These are phyloP conservation scores for Sporothrix curviconia DNA, from an alignment of 2,329 filamentous ascomycete genomes.

Conservation along the genomic window DNA sequence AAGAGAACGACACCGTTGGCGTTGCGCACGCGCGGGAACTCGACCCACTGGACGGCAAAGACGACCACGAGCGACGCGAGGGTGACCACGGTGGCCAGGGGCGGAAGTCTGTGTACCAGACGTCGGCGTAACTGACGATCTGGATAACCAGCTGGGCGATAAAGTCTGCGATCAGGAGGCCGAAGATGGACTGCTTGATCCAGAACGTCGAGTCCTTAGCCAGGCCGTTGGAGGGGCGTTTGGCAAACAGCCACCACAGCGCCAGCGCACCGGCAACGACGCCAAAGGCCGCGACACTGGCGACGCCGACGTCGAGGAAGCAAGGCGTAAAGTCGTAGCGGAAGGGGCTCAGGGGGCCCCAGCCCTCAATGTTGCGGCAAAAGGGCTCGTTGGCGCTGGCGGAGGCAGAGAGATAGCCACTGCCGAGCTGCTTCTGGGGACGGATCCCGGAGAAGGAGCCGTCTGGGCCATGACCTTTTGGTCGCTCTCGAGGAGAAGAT, in stretches of 20 bases:
- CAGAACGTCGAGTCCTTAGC: slow-evolving; percentile 90
- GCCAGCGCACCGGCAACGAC: slow-evolving; percentile 70
- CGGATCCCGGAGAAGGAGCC: slow-evolving; percentile 57
- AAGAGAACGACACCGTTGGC: slow-evolving; percentile 84
- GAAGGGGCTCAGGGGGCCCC: slow-evolving; percentile 83
- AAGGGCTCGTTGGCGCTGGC: slow-evolving; percentile 57
- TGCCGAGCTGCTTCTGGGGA: slow-evolving; percentile 43
- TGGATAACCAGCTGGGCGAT: slow-evolving; percentile 69
- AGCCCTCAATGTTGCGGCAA: slow-evolving; percentile 86
- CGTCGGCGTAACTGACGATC: slow-evolving; percentile 58
- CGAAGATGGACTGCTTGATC: slow-evolving; percentile 74
- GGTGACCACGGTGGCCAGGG: slow-evolving; percentile 73
- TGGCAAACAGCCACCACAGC: slow-evolving; percentile 70
- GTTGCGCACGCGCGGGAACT: slow-evolving; percentile 75
- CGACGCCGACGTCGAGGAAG: slow-evolving; percentile 89
- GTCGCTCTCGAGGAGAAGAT: slow-evolving; percentile 17
- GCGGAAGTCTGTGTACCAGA: slow-evolving; percentile 76
- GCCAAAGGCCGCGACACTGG: slow-evolving; percentile 70
- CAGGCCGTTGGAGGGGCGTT: slow-evolving; percentile 58
- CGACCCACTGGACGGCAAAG: slow-evolving; percentile 75
- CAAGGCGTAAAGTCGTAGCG: slow-evolving; percentile 96
- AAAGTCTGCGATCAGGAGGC: slow-evolving; percentile 60
- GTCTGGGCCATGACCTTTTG: slow-evolving; percentile 45
- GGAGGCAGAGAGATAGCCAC: slow-evolving; percentile 53
- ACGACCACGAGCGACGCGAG: slow-evolving; percentile 67